Base-by-base conservation (phyloP, 768 basidiomycete species). In the Neoboletus magnificus region DNA sequence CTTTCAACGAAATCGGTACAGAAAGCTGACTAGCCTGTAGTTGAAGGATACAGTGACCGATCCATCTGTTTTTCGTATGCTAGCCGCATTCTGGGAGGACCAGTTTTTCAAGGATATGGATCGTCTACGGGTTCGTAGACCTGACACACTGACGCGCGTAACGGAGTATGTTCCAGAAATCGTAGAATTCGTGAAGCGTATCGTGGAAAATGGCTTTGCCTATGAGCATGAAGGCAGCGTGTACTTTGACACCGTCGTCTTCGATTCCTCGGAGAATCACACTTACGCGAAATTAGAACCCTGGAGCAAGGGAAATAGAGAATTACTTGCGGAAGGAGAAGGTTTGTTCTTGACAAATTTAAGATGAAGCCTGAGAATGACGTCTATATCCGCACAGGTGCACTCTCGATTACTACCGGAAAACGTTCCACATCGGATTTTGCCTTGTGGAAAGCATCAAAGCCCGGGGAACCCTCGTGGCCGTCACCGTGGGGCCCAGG, bases 111-210 rank as follows among this genome's bases (percentile, higher is more conserved):
- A 84, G 30, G 94, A 98, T 65, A 99, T 99, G 97, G 74, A 77
- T 16, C 83, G 87, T n/a, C 81, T 99, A 18, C 82, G 82, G 58
- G 89, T 98, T 39, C 85, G 87, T 55, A 84, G 87, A 22, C 94
- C 97, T 18, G 93, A 96, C 69, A 91, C 85, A 5, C 73, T 98
- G 51, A 98, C 97, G 1, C 86, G 96, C 40, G 97, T 98, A 6
- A 95, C 95, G 1, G 97, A 98, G 73, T 99, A 93, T 71, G 87
- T 99, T 9, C 92, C 94, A 4, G 95, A 98, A 73, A 91, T 98
- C 60, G 91, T 94, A 48, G 72, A 81, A 5, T 99, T 94, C 69
- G 89, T 98, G 37, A 82, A 93, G 68, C 76, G 82, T 25, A 91
- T 98, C 67, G 77, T 97, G 56, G 74, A 81, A 52, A 95, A 95